These are phyloP conservation scores for Heimioporus sp. DNA, from an alignment of 768 basidiomycete species.

Conservation along the genomic window DNA sequence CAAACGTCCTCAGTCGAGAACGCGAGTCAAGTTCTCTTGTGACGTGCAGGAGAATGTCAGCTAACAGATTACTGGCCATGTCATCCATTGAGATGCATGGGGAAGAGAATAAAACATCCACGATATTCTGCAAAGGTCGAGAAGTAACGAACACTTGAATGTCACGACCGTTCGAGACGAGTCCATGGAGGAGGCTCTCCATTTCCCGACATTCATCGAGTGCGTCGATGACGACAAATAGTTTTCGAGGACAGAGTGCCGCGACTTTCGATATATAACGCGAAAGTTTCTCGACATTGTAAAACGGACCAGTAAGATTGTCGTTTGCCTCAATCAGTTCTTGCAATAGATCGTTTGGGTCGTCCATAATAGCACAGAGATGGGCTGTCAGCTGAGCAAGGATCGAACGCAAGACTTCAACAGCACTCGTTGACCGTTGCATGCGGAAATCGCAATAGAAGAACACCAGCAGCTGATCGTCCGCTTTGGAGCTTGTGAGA, in stretches of 20 bases:
- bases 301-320: neutral
- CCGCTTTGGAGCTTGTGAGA: neutral
- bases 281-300: constrained; percentile 3
- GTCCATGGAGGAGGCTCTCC: constrained; percentile 9
- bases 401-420: constrained; percentile 18
- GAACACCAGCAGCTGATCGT: neutral
- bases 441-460: constrained; percentile 26
- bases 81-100: constrained; percentile 11
- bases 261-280: neutral
- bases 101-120: neutral
- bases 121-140: constrained; percentile 7
- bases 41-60: constrained; percentile 11
- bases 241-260: neutral
- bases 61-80: neutral
- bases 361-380: neutral
- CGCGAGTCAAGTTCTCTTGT: constrained; percentile 9
- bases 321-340: constrained; percentile 4
- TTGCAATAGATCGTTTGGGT: neutral
- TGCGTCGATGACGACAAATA: constrained; percentile 17
- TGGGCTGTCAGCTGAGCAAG: constrained; percentile 12
- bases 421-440: constrained; percentile 2
- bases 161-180: neutral
- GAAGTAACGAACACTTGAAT: constrained; percentile 7
- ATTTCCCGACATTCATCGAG: constrained; percentile 20
- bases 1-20: constrained; percentile 1